Evolutionary conservation across 2,329 filamentous ascomycete species (phyloP).

Genomic region (Xylariaceae sp.): DNA sequence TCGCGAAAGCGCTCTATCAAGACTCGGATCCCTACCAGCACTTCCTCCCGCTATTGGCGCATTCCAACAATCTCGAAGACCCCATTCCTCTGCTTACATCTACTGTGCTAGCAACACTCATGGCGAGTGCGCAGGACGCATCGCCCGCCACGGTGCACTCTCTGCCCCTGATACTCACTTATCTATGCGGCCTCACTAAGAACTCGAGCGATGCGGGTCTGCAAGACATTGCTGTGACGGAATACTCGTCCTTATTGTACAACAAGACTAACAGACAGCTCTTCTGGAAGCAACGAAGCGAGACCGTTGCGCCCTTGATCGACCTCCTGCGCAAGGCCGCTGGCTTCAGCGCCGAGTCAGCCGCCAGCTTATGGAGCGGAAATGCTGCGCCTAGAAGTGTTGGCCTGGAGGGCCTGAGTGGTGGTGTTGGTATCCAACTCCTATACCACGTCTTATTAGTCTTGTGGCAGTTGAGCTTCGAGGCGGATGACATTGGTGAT

Average conservation of each 20-base stretch:
- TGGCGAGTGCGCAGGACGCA: constrained; percentile 61
- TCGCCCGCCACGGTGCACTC: constrained; percentile 62
- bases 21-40: constrained; percentile 75
- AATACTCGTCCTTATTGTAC: constrained; percentile 80
- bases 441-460: constrained; percentile 92
- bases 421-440: constrained; percentile 84
- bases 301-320: constrained; percentile 77
- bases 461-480: constrained; percentile 95
- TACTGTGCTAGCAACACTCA: constrained; percentile 74
- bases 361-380: constrained; percentile 58
- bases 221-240: constrained; percentile 91
- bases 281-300: constrained; percentile 86
- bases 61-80: constrained; percentile 68
- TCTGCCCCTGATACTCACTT: constrained; percentile 76
- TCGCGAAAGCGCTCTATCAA: constrained; percentile 70
- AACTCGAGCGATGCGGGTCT: constrained; percentile 74
- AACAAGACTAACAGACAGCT: constrained; percentile 67
- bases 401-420: constrained; percentile 62
- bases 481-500: constrained; percentile 65
- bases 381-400: constrained; percentile 49
- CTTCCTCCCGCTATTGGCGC: constrained; percentile 75
- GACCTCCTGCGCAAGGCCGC: constrained; percentile 77
- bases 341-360: constrained; percentile 58
- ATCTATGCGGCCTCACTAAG: constrained; percentile 78
- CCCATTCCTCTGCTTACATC: constrained; percentile 86